Evolutionary conservation across 371 early-diverging fungal genomes (phyloP).

Genomic region (Actinomortierella ambigua): DNA sequence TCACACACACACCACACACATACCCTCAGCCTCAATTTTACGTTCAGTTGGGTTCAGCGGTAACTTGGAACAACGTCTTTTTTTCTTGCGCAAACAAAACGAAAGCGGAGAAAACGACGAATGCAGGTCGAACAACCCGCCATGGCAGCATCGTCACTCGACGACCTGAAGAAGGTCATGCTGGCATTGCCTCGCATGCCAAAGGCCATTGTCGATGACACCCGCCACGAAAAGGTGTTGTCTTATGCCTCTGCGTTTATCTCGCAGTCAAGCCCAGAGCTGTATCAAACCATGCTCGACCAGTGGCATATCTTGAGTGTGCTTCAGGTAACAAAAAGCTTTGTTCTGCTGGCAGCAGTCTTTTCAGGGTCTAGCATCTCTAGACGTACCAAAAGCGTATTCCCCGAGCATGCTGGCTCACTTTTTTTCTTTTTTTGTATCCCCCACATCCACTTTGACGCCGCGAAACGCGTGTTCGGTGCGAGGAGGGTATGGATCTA

Average conservation of each 20-base stretch:
- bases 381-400: too few species aligned
- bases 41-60: too few species aligned
- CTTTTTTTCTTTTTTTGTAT: background rate
- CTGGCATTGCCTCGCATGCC: constrained; percentile 57
- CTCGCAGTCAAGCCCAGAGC: constrained; percentile 32
- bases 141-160: constrained; percentile 28
- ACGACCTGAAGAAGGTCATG: constrained; percentile 50
- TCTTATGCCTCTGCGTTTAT: constrained; percentile 55
- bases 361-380: background rate
- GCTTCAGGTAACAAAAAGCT: constrained; percentile 22
- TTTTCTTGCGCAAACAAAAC: too few species aligned
- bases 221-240: constrained; percentile 63
- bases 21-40: too few species aligned
- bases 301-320: constrained; percentile 44
- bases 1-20: too few species aligned
- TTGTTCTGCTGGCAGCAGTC: background rate
- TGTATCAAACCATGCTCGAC: constrained; percentile 26
- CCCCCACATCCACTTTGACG: background rate
- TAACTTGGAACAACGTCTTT: too few species aligned
- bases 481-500: background rate
- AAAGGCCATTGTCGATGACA: constrained; percentile 60
- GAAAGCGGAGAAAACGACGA: background rate
- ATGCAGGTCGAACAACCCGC: background rate
- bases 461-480: too few species aligned
- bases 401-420: too few species aligned